Conservation (phyloP, 1,139 yeast species). For the Arxiozyma bovina region DNA sequence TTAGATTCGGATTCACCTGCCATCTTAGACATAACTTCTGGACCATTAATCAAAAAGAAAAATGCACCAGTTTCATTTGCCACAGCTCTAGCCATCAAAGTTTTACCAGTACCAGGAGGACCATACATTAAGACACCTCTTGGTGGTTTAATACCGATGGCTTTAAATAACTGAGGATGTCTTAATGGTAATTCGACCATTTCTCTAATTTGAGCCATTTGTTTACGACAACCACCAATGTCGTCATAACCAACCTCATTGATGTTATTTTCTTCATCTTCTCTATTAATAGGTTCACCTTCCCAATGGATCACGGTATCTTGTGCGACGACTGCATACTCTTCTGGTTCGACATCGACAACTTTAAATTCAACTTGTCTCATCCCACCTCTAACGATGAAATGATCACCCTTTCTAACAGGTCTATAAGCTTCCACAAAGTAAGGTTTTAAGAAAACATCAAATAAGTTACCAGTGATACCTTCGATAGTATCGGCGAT, state of each 20-base stretch:
- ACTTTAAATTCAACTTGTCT: conserved; percentile 98
- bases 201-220: conserved; percentile 82
- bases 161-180: conserved; percentile 94
- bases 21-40: conserved; percentile 99
- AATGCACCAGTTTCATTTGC: conserved; percentile 99
- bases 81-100: conserved; percentile 95
- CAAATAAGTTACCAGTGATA: conserved; percentile 93
- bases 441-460: conserved; percentile 93
- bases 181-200: conserved; percentile 94
- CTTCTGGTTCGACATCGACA: conserved; percentile 96
- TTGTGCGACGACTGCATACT: conserved; percentile 95
- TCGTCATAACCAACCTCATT: conserved; percentile 98
- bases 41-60: conserved; percentile 95
- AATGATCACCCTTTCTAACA: conserved; percentile 93
- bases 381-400: conserved; percentile 97
- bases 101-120: conserved; percentile 33
- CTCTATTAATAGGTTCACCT: conserved; percentile 98
- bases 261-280: conserved; percentile 87
- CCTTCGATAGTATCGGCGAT: conserved; percentile 98
- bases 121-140: conserved; percentile 47
- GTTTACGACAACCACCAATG: conserved; percentile 90
- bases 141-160: conserved; percentile 97
- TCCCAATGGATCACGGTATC: conserved; percentile 97
- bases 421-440: conserved; percentile 99
- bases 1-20: conserved; percentile 99